These are phyloP conservation scores for Xylaria longipes DNA, from an alignment of 495 filamentous ascomycete species.

Conservation along the genomic window DNA sequence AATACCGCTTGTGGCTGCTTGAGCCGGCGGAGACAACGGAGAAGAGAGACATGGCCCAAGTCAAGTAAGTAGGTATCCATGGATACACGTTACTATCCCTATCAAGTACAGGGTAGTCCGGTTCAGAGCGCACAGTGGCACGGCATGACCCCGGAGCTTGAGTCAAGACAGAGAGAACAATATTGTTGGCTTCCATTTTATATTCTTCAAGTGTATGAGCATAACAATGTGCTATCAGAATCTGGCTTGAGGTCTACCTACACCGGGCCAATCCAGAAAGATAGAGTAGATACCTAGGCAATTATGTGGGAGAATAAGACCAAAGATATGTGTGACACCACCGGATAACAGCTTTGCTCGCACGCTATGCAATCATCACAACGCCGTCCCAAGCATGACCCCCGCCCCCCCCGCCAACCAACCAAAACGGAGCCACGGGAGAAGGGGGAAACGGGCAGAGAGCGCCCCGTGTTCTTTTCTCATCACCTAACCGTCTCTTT, in stretches of 20 bases:
- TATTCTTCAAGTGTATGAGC: background rate
- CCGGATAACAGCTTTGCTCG: conserved; percentile 30
- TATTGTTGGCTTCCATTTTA: background rate
- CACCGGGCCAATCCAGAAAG: conserved; percentile 12
- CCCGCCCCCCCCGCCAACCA: background rate
- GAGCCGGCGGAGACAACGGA: background rate
- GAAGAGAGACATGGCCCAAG: background rate
- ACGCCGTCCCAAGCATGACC: conserved; percentile 15
- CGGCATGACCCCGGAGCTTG: background rate
- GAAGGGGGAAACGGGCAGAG: background rate
- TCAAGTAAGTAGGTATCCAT: background rate
- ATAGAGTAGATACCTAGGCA: conserved; percentile 6
- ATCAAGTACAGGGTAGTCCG: background rate
- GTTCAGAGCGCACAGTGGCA: background rate
- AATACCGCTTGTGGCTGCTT: background rate
- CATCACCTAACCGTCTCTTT: background rate
- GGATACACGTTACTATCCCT: background rate
- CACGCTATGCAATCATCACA: conserved; percentile 36
- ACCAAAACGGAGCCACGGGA: conserved; percentile 4
- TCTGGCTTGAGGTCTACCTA: background rate
- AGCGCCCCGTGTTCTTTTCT: background rate
- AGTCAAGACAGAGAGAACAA: background rate
- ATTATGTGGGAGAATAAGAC: conserved; percentile 22
- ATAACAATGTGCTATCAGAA: background rate
- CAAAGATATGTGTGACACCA: conserved; percentile 20